phyloP scores from a whole-genome alignment of 805 yeast species.

The Myxozyma neotropica region DNA sequence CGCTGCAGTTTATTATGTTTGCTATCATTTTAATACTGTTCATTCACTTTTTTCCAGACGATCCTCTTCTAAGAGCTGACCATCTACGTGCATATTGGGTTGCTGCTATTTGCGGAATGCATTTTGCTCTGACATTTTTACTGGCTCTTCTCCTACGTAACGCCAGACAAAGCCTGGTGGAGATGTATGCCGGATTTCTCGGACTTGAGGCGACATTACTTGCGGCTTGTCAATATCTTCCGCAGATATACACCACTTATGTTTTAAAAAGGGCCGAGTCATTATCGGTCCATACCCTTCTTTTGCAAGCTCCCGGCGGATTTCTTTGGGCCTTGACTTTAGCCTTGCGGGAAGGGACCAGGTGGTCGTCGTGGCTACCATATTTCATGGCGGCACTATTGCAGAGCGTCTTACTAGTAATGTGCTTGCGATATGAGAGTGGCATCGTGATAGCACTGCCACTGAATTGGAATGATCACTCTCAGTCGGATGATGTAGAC shows the following conservation, averaged over 20 bases:
- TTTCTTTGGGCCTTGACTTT: constrained; percentile 74
- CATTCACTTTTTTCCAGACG: constrained; percentile 23
- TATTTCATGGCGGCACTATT: constrained; percentile 69
- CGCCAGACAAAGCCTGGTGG: not conserved
- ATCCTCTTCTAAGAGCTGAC: not conserved
- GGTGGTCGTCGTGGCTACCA: constrained; percentile 87
- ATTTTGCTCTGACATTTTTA: constrained; percentile 41
- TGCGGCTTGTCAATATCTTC: constrained; percentile 73
- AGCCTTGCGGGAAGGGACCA: constrained; percentile 69
- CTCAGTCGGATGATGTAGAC: not conserved
- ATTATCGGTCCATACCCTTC: constrained; percentile 76
- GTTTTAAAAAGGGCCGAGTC: constrained; percentile 75
- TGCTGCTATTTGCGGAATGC: constrained; percentile 47
- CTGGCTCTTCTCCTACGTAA: constrained; percentile 39
- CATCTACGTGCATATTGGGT: constrained; percentile 9
- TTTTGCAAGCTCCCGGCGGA: constrained; percentile 89
- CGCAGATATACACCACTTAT: constrained; percentile 75
- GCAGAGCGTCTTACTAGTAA: constrained; percentile 60
- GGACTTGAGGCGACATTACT: constrained; percentile 68
- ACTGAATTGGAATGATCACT: not conserved
- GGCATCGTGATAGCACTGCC: not conserved
- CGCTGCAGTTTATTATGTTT: constrained; percentile 63
- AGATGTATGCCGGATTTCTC: constrained; percentile 51
- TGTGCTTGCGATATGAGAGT: constrained; percentile 60
- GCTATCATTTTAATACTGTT: constrained; percentile 46